Base-by-base conservation (phyloP, 805 yeast species). In the Yarrowia divulgata region DNA sequence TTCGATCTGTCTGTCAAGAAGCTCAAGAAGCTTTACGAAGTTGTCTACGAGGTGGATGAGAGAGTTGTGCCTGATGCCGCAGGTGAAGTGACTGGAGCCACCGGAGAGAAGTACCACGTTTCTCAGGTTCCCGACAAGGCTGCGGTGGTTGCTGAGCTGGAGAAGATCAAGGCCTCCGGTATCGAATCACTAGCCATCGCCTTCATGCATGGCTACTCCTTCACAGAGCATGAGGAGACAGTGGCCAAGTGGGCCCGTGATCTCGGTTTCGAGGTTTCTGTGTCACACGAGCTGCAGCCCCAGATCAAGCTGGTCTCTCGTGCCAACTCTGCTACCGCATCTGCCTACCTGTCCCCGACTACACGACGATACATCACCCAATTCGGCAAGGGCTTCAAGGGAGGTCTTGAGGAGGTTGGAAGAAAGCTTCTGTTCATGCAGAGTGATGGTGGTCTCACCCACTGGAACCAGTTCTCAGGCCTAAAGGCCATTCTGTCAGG, bases 371-470 rank as follows among this genome's bases (percentile, higher is more conserved):
- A 91, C 75, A 78, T 90, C 48, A 75, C 81, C 18, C 85, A 87
- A 18, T 88, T 91, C 73, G 85, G 86, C 64, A 74, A 81, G 1
- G 95, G 95, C 4, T 82, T 91, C 70, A 78, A 78, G 29, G 85
- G 85, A 57, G 86, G 86, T 0, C 77, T 84, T 10, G 81, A 80
- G 14, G 79, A 80, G 12, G 73, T 77, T 9, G 79, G 79, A 1
- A 71, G 73, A 54, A 77, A 70, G 73, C 79, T 70, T 71, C 71
- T 76, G 69, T 94, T 94, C 78, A 94, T 94, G 98, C 97, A 94
- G 79, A 90, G 97, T 13, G 97, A 94, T 77, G 98, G 98, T 70
- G 98, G 98, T 2, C 83, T 94, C 70, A 93, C 93, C 29, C 92
- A 92, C 69, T 93, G 95, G 74, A 82, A 86, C 29, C 84, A 86